These are phyloP conservation scores for Trypanosoma lewisi DNA, from an alignment of 208 protist genomes.

Conservation along the genomic window DNA sequence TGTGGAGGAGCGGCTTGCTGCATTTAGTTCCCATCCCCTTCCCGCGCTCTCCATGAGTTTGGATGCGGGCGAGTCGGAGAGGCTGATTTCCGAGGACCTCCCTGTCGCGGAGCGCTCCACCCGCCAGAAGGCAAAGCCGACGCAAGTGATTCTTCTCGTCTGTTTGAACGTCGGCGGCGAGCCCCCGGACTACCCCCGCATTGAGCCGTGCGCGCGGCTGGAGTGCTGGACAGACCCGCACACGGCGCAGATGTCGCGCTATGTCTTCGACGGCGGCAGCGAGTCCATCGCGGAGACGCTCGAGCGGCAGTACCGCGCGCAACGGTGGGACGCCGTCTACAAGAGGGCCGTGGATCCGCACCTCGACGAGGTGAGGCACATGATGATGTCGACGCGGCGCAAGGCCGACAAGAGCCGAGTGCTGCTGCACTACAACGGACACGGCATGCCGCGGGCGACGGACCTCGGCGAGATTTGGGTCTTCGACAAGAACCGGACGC, in stretches of 20 bases:
- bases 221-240: conserved; percentile 97
- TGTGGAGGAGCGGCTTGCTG: conserved; percentile 59
- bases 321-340: conserved; percentile 57
- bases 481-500: conserved; percentile 96
- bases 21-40: conserved; percentile 59
- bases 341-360: conserved; percentile 93
- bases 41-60: conserved; percentile 58
- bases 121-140: conserved; percentile 32
- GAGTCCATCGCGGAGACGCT: conserved; percentile 92
- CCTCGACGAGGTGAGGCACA: conserved; percentile 90
- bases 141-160: conserved; percentile 89
- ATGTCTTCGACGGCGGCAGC: conserved; percentile 47
- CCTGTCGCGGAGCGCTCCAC: conserved; percentile 17
- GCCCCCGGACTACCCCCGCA: conserved; percentile 95
- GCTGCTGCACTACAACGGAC: conserved; percentile 99
- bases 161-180: conserved; percentile 98
- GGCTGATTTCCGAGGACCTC: conserved; percentile 8
- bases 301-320: conserved; percentile 91
- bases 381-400: conserved; percentile 73
- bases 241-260: conserved; percentile 59
- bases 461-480: conserved; percentile 98
- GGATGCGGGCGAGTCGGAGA: conserved; percentile 27
- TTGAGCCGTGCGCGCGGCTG: conserved; percentile 94
- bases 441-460: conserved; percentile 98
- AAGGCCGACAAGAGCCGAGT: conserved; percentile 91